Evolutionary conservation across 768 basidiomycete species (phyloP).

Genomic region (Pluteus cervinus): DNA sequence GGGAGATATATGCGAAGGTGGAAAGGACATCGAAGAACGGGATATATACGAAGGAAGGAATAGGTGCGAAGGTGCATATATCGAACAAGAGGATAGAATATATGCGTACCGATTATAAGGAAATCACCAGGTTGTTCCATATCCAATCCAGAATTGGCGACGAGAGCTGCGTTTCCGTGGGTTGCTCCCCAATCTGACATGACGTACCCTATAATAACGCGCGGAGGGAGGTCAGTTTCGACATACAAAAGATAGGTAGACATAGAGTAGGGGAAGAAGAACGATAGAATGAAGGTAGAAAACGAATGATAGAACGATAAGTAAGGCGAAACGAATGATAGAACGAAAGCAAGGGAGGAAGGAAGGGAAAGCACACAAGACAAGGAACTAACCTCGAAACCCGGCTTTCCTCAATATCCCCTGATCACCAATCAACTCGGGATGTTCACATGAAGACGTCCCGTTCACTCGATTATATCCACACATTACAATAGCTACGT

Average conservation of each 20-base stretch:
- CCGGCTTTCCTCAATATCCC: constrained; percentile 32
- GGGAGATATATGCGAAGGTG: no score
- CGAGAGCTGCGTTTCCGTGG: constrained; percentile 35
- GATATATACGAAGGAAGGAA: neutral
- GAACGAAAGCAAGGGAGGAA: no score
- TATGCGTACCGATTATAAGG: constrained; percentile 38
- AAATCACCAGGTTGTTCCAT: constrained; percentile 47
- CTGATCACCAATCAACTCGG: constrained; percentile 35
- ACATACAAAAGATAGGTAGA: no score
- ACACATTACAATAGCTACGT: constrained; percentile 46
- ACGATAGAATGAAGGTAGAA: no score
- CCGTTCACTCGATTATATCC: constrained; percentile 48
- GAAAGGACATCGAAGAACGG: constrained; percentile 33
- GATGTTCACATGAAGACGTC: constrained; percentile 61
- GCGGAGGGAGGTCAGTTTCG: neutral
- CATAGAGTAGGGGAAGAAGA: no score
- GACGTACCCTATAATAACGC: constrained; percentile 27
- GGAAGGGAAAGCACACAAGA: neutral
- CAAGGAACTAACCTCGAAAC: constrained; percentile 29
- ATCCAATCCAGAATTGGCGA: constrained; percentile 41
- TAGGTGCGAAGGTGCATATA: neutral
- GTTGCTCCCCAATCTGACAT: constrained; percentile 48
- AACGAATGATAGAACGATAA: no score
- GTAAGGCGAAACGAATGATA: no score
- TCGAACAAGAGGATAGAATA: no score